Evolutionary conservation across 257 asterid species (phyloP), one percentile per base, ranked within the genome.

Genomic region (Forsythia suspensa): DNA sequence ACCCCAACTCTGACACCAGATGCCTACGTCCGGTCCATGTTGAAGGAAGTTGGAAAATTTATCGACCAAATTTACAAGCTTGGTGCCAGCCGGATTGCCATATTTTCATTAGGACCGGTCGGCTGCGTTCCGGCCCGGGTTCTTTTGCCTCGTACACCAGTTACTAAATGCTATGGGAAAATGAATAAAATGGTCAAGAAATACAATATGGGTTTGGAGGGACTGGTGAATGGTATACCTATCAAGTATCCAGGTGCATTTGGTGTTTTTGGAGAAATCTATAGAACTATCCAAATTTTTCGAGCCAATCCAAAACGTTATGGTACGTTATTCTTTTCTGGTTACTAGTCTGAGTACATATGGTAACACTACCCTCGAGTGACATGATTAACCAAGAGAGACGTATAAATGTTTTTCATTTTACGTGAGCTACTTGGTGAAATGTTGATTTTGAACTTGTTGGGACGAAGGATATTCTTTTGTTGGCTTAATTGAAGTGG

Each of bases 91-190:
- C 81, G 87, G 13, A 69, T 91, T 12, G 91, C 88, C 0, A 0
- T 91, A 8, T 91, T 91, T 80, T 89, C 91, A 0, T 81, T 92
- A 9, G 95, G 96, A 11, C 97, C 97, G 0, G 96, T 92, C 3
- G 97, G 97, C 11, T 92, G 97, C 65, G 94, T 91, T 12, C 96
- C 96, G 0, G 96, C 95, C 0, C 80, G 97, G 76, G 63, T 89
- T 5, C 82, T 81, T 11, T 74, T 92, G 75, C 96, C 91, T 0
- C 88, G 89, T 48, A 92, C 91, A 41, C 96, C 97, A 0, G 72
- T 74, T 4, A 34, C 76, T 2, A 86, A 69, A 76, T 92, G 97
- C 77, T 87, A 80, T 11, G 92, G 92, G 0, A 91, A 87, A 81
- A 88, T 92, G 94, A 91, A 92, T 18, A 86, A 76, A 11, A 92